Evolutionary conservation across 1,284 basidiomycete genomes (phyloP).

Genomic region (Athelia sp.): DNA sequence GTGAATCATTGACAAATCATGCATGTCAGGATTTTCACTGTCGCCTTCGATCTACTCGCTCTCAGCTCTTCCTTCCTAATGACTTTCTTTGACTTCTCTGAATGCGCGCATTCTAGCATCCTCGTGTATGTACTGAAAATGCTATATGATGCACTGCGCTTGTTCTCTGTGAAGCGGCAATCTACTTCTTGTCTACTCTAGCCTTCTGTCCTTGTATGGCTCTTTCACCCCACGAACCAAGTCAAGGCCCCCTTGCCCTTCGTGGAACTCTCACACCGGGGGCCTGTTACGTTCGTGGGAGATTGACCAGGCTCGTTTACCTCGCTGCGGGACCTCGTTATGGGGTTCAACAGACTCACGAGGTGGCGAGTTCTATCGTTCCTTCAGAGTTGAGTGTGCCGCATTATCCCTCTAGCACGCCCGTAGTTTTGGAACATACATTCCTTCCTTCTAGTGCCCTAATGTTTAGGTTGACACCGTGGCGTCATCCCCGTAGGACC

Average conservation of each 20-base stretch:
- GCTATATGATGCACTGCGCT: neutral
- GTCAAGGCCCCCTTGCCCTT: conserved; percentile 42
- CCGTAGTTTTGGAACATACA: conserved; percentile 63
- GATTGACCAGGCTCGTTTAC: conserved; percentile 27
- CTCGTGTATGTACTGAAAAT: neutral
- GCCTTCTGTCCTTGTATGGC: neutral
- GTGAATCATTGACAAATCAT: too few species aligned
- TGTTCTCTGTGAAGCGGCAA: neutral
- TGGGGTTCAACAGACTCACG: conserved; percentile 38
- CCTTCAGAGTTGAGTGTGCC: conserved; percentile 52
- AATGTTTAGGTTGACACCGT: too few species aligned
- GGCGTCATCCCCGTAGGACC: too few species aligned
- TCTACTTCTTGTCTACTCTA: neutral
- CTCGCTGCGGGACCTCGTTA: conserved; percentile 41
- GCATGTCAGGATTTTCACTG: too few species aligned
- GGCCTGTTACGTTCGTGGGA: conserved; percentile 60
- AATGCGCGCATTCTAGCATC: neutral
- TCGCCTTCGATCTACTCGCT: too few species aligned
- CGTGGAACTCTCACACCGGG: conserved; percentile 23
- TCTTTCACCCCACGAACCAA: conserved; percentile 41
- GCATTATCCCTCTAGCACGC: conserved; percentile 25
- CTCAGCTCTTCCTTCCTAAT: too few species aligned
- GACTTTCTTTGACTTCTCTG: too few species aligned
- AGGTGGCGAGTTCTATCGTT: conserved; percentile 34
- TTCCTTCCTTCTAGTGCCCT: conserved; percentile 7